Base-by-base conservation (phyloP, 805 yeast genomes). In the Starmerella roubikii region DNA sequence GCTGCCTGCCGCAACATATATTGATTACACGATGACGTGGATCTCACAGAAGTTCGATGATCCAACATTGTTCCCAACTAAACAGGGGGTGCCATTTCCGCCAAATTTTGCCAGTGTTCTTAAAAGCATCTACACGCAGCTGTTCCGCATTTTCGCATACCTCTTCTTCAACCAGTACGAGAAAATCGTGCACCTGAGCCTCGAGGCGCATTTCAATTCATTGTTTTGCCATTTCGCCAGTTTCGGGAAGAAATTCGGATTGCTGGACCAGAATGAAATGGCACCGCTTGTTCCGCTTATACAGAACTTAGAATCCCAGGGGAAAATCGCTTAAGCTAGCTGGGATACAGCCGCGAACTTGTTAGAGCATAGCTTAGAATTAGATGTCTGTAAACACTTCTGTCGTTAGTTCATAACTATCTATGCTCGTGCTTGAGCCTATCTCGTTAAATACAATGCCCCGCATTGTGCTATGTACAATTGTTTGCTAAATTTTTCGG, bases 151-250 rank as follows among this genome's bases (percentile, higher is more conserved):
- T 13, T 86, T 88, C 62, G 98, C 98, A 3, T 94, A 86, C 55
- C 76, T 91, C 28, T 91, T 86, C 57, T 82, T 84, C 61, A 84
- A 85, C 57, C 98, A 91, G 58, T 91, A 85, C 59, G 98, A 88
- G 49, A 84, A 79, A 55, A 71, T 88, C 19, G 75, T 88, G n/a
- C 96, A 91, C 57, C 61, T 91, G 42, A 78, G 93, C 2, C 60
- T 91, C 43, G 98, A 91, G 57, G 95, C 97, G 1, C 97, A 91
- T 57, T 91, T 94, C 94, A 91, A 91, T 59, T 86, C 97, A 3
- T 82, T 86, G 51, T 91, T 93, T 61, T 91, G 94, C 13, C 98
- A 91, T 57, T 91, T 81, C 54, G 71, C 88, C 32, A 78, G 94
- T 38, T 83, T 91, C 54, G 72, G 80, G 12, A 78, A 78, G 43